Percentiles rank a stretch among this genome's conserved stretches.
Evolutionary conservation across 2,329 filamentous ascomycete species (phyloP).

Genomic region (Fusarium longipes): DNA sequence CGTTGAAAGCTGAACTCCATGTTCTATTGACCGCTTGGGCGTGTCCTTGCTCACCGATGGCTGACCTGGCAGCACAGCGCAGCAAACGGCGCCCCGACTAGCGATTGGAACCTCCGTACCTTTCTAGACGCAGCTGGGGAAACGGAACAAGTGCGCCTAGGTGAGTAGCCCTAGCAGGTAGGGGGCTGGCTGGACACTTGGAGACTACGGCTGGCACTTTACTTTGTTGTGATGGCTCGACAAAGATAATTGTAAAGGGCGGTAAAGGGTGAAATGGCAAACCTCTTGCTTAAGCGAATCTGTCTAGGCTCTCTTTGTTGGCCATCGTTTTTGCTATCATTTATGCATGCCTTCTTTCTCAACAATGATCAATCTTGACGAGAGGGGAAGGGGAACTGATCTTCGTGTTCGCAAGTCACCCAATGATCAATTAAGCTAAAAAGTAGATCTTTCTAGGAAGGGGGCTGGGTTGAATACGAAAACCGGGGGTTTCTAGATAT

Average conservation of each 20-base stretch:
- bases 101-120: background rate
- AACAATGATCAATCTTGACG: background rate
- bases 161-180: background rate
- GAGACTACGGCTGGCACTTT: background rate
- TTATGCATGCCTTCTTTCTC: slow-evolving; percentile 8
- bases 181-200: too few species aligned
- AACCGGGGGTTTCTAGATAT: slow-evolving; percentile 27
- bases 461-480: slow-evolving; percentile 9
- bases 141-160: background rate
- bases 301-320: slow-evolving; percentile 3
- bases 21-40: slow-evolving; percentile 29
- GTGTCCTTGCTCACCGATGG: slow-evolving; percentile 24
- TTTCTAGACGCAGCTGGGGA: slow-evolving; percentile 6
- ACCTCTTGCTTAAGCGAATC: slow-evolving; percentile 23
- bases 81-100: slow-evolving; percentile 7
- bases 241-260: slow-evolving; percentile 17
- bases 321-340: background rate
- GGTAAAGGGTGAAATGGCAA: slow-evolving; percentile 26
- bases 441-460: slow-evolving; percentile 23
- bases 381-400: slow-evolving; percentile 1
- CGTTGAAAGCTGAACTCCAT: slow-evolving; percentile 31
- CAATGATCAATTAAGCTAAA: slow-evolving; percentile 21
- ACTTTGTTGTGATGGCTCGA: slow-evolving; percentile 10
- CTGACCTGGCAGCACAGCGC: slow-evolving; percentile 23
- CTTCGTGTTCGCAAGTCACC: slow-evolving; percentile 21